Evolutionary conservation across 2,329 filamentous ascomycete genomes (phyloP).

Genomic region (Alternaria ventricosa): DNA sequence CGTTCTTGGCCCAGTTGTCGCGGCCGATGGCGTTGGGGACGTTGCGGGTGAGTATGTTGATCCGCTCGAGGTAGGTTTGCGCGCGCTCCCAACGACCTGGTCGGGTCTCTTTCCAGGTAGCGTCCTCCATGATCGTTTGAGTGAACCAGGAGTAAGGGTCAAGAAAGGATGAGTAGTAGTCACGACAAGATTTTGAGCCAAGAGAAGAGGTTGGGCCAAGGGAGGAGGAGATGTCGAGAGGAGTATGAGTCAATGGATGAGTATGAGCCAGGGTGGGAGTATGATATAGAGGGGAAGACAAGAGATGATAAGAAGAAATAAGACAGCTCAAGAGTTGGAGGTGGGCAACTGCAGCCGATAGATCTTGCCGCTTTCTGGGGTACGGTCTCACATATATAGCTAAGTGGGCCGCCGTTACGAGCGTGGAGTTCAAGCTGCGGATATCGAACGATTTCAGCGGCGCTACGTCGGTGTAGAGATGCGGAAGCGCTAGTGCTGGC

Average conservation of each 20-base stretch:
- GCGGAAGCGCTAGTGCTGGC: not conserved
- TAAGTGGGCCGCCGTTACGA: not conserved
- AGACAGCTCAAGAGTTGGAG: not conserved
- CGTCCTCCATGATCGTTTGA: conserved; percentile 2
- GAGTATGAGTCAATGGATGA: not conserved
- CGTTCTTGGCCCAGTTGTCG: conserved; percentile 36
- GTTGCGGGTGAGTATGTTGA: conserved; percentile 31
- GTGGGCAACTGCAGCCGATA: not conserved
- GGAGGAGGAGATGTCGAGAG: not conserved
- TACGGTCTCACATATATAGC: not conserved
- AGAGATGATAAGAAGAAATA: not conserved
- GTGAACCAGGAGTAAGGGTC: not conserved
- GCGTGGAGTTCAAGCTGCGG: not conserved
- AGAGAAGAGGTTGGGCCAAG: not conserved
- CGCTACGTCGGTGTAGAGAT: not conserved
- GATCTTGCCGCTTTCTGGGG: not conserved
- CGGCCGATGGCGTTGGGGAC: conserved; percentile 32
- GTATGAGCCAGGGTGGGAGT: no score
- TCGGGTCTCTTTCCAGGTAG: conserved; percentile 31
- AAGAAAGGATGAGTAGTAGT: not conserved
- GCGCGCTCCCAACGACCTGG: conserved; percentile 35
- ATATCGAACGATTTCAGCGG: not conserved
- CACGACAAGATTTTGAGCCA: not conserved
- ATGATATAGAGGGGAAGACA: not conserved
- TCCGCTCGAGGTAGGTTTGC: conserved; percentile 29